phyloP scores from a whole-genome alignment of 1,284 basidiomycete genomes.

The Anthracocystis setariae region DNA sequence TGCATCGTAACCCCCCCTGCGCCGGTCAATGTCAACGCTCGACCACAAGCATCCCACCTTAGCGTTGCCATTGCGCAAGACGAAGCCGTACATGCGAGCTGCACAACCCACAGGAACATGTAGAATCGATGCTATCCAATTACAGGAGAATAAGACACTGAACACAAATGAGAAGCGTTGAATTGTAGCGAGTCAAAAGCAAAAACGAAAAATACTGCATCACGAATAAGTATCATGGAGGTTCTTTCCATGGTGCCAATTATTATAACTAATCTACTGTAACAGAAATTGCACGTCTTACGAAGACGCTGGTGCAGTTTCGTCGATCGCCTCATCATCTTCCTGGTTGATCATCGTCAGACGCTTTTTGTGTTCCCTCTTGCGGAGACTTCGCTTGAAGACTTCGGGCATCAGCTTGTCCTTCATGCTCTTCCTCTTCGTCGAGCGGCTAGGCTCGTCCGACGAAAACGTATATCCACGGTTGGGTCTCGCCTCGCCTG shows the following conservation, averaged over 20 bases:
- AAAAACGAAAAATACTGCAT: no score
- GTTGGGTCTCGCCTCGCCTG: slow-evolving; percentile 58
- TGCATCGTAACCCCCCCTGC: no score
- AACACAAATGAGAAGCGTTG: neutral
- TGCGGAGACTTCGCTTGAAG: slow-evolving; percentile 34
- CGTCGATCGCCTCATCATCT: slow-evolving; percentile 29
- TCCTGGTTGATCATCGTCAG: slow-evolving; percentile 49
- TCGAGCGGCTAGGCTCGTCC: slow-evolving; percentile 46
- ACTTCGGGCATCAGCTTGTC: slow-evolving; percentile 35
- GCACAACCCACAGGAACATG: no score
- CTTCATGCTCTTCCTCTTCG: slow-evolving; percentile 45
- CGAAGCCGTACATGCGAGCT: no score
- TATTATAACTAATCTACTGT: no score
- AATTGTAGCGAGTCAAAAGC: neutral
- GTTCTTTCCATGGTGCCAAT: no score
- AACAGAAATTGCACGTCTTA: no score
- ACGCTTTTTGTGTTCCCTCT: slow-evolving; percentile 33
- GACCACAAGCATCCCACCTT: no score
- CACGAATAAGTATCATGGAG: no score
- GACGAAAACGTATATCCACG: slow-evolving; percentile 67
- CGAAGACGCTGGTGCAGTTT: slow-evolving; percentile 1
- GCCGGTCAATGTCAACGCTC: no score
- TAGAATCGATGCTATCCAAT: neutral
- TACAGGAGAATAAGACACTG: neutral
- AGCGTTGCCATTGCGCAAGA: no score